Percentiles rank a stretch among this genome's conserved stretches.
These are phyloP conservation scores for Oryza meyeriana DNA, from an alignment of 176 grass and related monocot species.

Conservation along the genomic window DNA sequence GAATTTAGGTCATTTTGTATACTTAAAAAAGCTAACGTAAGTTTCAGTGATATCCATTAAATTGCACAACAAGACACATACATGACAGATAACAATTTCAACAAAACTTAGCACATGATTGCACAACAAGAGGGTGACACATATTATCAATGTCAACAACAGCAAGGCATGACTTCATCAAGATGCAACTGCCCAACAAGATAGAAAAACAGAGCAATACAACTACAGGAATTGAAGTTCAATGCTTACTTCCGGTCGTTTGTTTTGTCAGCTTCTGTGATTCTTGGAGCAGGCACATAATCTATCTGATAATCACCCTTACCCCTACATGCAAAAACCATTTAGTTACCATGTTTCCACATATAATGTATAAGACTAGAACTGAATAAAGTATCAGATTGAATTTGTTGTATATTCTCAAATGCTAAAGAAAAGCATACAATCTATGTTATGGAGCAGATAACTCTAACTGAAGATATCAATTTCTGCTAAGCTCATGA, in stretches of 20 bases:
- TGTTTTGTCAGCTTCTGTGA: slow-evolving; percentile 94
- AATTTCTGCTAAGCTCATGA: neutral
- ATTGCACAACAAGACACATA: neutral
- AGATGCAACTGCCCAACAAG: neutral
- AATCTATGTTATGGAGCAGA: neutral
- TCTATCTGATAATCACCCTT: slow-evolving; percentile 94
- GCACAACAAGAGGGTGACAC: neutral
- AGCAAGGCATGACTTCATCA: neutral
- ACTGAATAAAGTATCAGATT: neutral
- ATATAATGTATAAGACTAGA: neutral
- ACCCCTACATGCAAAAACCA: slow-evolving; percentile 46
- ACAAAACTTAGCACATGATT: neutral
- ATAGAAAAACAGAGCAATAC: neutral
- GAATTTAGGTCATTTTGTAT: neutral
- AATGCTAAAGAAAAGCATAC: neutral
- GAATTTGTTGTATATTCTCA: neutral
- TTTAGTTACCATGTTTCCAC: neutral
- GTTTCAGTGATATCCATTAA: neutral
- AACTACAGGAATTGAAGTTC: neutral
- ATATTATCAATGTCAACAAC: neutral
- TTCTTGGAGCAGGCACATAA: slow-evolving; percentile 83
- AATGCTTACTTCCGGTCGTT: slow-evolving; percentile 79
- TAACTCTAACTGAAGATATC: neutral
- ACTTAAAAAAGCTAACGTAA: neutral
- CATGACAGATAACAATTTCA: neutral